Evolutionary conservation across 495 filamentous ascomycete species (phyloP), one percentile per base, ranked within the genome.

Genomic region (Tuber indicum): DNA sequence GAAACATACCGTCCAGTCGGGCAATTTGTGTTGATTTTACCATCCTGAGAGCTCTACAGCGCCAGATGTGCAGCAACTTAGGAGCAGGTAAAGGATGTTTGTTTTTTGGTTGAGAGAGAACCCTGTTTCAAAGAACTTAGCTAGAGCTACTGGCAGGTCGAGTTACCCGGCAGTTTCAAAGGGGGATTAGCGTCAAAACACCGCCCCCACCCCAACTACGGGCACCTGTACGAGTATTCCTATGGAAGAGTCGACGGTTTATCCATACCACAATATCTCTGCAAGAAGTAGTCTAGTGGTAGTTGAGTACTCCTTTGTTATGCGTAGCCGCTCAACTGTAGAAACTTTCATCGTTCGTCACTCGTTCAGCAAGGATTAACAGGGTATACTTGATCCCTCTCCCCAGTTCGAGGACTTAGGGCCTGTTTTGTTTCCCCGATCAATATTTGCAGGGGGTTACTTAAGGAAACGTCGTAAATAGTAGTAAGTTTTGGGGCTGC

Each of bases 11-110:
- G 86, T 99, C 96, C 74, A 99, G 87, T 84, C 96, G 88, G 72
- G 93, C 91, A 82, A 99, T 98, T 84, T 96, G 93, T 66, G 96
- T 99, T 84, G 94, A 96, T 85, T 91, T 92, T 79, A 98, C 95
- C 96, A 98, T 98, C 46, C 82, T 89, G 85, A 71, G 71, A 80
- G 78, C 71, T 80, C 58, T 79, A 49, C 26, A 70, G 58, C 14
- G 58, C 26, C 17, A 36, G 58, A 19, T 66, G 58, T 36, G 26
- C 1, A 66, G 58, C 58, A 36, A 36, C 58, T 36, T 14, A 36
- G 58, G 58, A 66, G 26, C 58, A 66, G 49, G 49, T 58, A 66
- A 36, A 66, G 26, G 58, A 8, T 66, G 58, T 36, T 14, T 36
- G 32, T 62, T 47, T 47, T 47, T 36, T 66, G 26, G 58, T 66